Percentiles rank a stretch among this genome's conserved stretches.
Conservation (phyloP, 2,329 filamentous ascomycete genomes). For the Sphaerulina musiva region DNA sequence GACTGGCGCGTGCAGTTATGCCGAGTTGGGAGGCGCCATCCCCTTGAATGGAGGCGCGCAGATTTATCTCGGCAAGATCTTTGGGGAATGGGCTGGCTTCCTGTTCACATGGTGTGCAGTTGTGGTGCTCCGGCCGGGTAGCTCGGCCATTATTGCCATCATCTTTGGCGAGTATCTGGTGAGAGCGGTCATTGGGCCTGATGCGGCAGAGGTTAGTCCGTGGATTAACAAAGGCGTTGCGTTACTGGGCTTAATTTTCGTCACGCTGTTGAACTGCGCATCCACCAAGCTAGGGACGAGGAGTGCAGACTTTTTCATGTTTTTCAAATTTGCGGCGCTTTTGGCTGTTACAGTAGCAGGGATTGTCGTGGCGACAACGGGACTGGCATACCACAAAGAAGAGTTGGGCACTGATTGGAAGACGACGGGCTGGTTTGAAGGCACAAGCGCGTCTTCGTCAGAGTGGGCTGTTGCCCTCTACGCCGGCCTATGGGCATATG, state of each 20-base stretch:
- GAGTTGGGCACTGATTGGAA: conserved; percentile 68
- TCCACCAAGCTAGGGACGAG: conserved; percentile 83
- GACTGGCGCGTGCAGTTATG: conserved; percentile 93
- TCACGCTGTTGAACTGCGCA: conserved; percentile 82
- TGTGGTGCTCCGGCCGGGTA: conserved; percentile 86
- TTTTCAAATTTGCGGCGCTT: conserved; percentile 89
- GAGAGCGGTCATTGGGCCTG: conserved; percentile 76
- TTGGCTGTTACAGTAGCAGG: conserved; percentile 80
- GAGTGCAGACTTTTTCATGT: conserved; percentile 89
- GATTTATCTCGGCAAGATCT: conserved; percentile 91
- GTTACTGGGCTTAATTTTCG: conserved; percentile 63
- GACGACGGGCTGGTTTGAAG: conserved; percentile 72
- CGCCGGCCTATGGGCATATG: conserved; percentile 93
- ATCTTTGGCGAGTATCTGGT: conserved; percentile 99
- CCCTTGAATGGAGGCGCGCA: conserved; percentile 92
- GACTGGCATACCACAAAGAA: conserved; percentile 67
- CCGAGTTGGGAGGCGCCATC: conserved; percentile 90
- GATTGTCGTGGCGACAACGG: conserved; percentile 81
- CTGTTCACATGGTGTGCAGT: conserved; percentile 96
- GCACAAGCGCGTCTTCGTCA: conserved; percentile 70
- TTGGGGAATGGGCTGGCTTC: conserved; percentile 87
- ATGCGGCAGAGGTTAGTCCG: conserved; percentile 68
- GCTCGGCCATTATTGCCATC: conserved; percentile 88
- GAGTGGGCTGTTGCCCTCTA: conserved; percentile 93
- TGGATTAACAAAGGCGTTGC: conserved; percentile 92